Percentiles rank a stretch among this genome's conserved stretches.
phyloP scores from a whole-genome alignment of 768 basidiomycete genomes.

The Daedaleopsis nitida region DNA sequence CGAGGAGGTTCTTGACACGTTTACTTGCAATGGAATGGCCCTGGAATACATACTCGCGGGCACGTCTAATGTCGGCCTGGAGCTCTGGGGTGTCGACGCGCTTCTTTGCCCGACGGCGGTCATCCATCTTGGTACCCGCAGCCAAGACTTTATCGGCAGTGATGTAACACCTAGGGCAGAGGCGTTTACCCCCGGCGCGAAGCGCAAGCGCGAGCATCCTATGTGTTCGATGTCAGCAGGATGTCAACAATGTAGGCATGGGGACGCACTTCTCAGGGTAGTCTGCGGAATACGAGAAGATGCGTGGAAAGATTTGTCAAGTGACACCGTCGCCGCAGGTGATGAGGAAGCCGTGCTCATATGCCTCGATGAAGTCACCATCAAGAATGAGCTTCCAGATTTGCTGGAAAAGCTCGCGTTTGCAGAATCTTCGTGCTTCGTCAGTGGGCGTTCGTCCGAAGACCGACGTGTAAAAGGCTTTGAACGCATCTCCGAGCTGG shows the following conservation, averaged over 20 bases:
- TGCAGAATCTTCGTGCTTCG: constrained; percentile 32
- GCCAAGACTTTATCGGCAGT: constrained; percentile 27
- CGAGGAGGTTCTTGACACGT: constrained; percentile 15
- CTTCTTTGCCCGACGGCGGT: neutral
- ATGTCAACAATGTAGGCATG: neutral
- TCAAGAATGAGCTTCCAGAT: constrained; percentile 30
- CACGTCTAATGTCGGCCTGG: constrained; percentile 1
- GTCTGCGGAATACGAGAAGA: constrained; percentile 37
- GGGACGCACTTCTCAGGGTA: constrained; percentile 39
- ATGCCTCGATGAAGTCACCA: constrained; percentile 29
- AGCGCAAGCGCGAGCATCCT: constrained; percentile 42
- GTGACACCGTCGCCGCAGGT: constrained; percentile 30
- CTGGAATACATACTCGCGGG: constrained; percentile 22
- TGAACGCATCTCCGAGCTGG: constrained; percentile 37
- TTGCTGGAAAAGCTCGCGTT: constrained; percentile 35
- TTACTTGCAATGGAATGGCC: constrained; percentile 7
- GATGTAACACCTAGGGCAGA: constrained; percentile 43
- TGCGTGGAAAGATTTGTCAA: constrained; percentile 27
- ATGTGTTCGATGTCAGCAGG: neutral
- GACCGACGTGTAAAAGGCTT: constrained; percentile 29
- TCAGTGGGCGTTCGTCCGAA: constrained; percentile 16
- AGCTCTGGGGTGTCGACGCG: constrained; percentile 7
- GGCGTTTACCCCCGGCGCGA: constrained; percentile 38
- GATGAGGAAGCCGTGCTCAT: constrained; percentile 30
- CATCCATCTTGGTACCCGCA: constrained; percentile 26